Percentiles rank a stretch among this genome's conserved stretches.
Evolutionary conservation across 2,329 filamentous ascomycete species (phyloP).

Genomic region (Paraconiothyrium brasiliense): DNA sequence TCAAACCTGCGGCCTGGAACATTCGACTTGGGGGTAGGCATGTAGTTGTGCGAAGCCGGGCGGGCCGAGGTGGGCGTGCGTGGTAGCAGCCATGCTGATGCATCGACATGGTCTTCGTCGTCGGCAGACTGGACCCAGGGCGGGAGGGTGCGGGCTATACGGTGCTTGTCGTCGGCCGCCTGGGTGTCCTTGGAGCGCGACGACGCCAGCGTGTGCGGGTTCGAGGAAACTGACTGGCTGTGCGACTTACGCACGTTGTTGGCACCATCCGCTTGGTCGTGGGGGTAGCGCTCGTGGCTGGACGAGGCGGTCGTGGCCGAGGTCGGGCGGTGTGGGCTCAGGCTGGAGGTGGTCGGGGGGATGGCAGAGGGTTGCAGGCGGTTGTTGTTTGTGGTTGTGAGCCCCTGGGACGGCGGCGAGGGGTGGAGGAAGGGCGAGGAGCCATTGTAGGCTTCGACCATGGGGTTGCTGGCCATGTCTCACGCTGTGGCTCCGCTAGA

Average conservation of each 20-base stretch:
- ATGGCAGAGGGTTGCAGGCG: constrained; percentile 45
- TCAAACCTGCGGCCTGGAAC: constrained; percentile 52
- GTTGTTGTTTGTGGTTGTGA: constrained; percentile 9
- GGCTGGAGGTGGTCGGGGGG: constrained; percentile 39
- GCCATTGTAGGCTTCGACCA: constrained; percentile 38
- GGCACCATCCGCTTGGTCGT: constrained; percentile 37
- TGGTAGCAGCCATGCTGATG: constrained; percentile 44
- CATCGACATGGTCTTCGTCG: constrained; percentile 38
- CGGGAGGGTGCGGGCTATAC: constrained; percentile 47
- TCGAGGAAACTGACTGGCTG: constrained; percentile 48
- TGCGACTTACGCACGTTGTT: constrained; percentile 39
- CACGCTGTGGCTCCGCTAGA: constrained; percentile 24
- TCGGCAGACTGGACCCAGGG: constrained; percentile 52
- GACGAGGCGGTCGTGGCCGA: constrained; percentile 43
- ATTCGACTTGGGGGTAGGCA: constrained; percentile 50
- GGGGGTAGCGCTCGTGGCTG: constrained; percentile 22
- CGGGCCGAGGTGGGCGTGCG: constrained; percentile 45
- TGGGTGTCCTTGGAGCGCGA: constrained; percentile 40
- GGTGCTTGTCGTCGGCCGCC: constrained; percentile 44
- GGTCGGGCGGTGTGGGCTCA: constrained; percentile 40
- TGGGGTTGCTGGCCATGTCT: constrained; percentile 43
- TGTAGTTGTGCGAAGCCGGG: constrained; percentile 49
- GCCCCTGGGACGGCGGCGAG: constrained; percentile 23
- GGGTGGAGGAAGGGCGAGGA: constrained; percentile 30
- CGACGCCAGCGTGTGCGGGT: constrained; percentile 48